phyloP scores from a whole-genome alignment of 1,284 basidiomycete genomes.

The Coniferiporia weirii region DNA sequence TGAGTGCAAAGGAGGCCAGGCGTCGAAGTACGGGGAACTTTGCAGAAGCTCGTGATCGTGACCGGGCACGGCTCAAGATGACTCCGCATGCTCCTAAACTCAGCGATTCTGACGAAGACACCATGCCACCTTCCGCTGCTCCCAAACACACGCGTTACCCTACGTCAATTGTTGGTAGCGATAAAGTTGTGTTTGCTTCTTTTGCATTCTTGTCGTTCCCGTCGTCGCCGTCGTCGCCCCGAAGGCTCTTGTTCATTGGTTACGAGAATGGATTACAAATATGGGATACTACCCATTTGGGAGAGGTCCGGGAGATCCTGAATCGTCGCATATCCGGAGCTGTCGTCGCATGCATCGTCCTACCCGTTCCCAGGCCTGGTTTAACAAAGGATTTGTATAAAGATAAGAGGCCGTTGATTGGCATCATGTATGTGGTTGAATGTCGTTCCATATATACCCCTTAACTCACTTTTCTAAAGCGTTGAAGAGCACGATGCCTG shows the following conservation, averaged over 20 bases:
- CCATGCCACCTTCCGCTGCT: slow-evolving; percentile 2
- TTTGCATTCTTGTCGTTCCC: slow-evolving; percentile 7
- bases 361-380: slow-evolving; percentile 32
- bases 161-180: slow-evolving; percentile 3
- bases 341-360: slow-evolving; percentile 41
- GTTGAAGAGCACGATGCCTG: slow-evolving; percentile 26
- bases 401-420: slow-evolving; percentile 44
- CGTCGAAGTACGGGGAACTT: slow-evolving; percentile 17
- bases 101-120: slow-evolving; percentile 15
- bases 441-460: neutral
- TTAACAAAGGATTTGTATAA: slow-evolving; percentile 27
- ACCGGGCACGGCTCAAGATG: slow-evolving; percentile 16
- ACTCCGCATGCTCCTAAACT: slow-evolving; percentile 13
- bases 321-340: slow-evolving; percentile 37
- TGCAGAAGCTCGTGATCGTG: slow-evolving; percentile 11
- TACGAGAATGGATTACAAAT: slow-evolving; percentile 58
- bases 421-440: slow-evolving; percentile 45
- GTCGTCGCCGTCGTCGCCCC: slow-evolving; percentile 20
- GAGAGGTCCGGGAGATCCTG: slow-evolving; percentile 48
- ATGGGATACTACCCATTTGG: slow-evolving; percentile 62
- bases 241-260: slow-evolving; percentile 54
- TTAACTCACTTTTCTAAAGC: slow-evolving; percentile 14
- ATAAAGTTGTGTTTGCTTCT: slow-evolving; percentile 17
- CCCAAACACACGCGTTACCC: slow-evolving; percentile 10
- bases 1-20: slow-evolving; percentile 16